A percentile compares a stretch with the other conserved stretches of the same genome.
These are phyloP conservation scores for Gyrodon lividus DNA, from an alignment of 768 basidiomycete species.

Conservation along the genomic window DNA sequence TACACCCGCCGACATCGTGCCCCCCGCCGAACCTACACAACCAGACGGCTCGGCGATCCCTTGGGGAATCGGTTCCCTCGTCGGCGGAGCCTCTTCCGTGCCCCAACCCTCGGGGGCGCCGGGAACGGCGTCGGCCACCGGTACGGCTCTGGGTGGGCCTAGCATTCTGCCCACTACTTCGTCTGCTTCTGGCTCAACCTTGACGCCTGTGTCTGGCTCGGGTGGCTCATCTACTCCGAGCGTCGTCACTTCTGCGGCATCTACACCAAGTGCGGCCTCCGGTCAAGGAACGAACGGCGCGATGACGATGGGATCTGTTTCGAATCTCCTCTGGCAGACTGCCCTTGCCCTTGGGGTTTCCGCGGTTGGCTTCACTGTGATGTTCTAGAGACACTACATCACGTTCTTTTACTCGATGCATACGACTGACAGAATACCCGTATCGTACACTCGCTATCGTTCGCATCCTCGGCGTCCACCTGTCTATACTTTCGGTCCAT, in stretches of 20 bases:
- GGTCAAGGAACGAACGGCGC: constrained; percentile 10
- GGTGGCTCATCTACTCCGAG: neutral
- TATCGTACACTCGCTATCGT: neutral
- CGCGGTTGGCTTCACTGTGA: constrained; percentile 15
- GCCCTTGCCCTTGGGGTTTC: constrained; percentile 19
- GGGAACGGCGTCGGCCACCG: constrained; percentile 5
- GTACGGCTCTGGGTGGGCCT: neutral
- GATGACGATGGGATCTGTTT: neutral
- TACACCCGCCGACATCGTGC: constrained; percentile 40
- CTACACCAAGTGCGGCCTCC: neutral
- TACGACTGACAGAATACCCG: neutral
- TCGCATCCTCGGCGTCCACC: neutral
- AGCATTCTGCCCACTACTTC: neutral
- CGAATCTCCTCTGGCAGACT: constrained; percentile 12
- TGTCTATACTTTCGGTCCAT: neutral
- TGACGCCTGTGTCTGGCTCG: neutral
- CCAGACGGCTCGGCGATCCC: constrained; percentile 49
- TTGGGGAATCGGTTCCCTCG: constrained; percentile 66
- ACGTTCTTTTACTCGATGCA: neutral
- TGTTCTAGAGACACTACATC: constrained; percentile 14
- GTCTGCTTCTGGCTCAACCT: neutral
- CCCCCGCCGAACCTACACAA: constrained; percentile 54
- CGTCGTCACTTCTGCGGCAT: neutral
- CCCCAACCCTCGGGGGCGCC: constrained; percentile 19
- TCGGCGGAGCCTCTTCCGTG: constrained; percentile 37